Evolutionary conservation across 1,284 basidiomycete genomes (phyloP).

Genomic region (Vanrija sp.): DNA sequence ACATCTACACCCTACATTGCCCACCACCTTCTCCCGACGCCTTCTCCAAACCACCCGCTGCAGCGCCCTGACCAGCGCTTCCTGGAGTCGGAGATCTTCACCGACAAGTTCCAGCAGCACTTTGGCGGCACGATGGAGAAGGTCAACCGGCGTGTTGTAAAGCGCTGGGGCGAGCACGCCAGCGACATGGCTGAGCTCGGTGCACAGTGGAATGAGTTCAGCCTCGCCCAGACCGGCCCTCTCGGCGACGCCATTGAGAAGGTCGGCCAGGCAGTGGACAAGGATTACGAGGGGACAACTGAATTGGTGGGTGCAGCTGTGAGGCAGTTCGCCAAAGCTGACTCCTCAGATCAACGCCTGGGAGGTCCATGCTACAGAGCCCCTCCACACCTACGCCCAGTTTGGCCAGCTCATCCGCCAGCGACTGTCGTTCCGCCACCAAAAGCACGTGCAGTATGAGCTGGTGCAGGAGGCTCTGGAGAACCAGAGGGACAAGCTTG

Average conservation of each 20-base stretch:
- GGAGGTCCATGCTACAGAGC: slow-evolving; percentile 91
- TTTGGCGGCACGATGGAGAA: slow-evolving; percentile 90
- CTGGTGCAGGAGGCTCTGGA: slow-evolving; percentile 91
- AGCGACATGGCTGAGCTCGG: slow-evolving; percentile 93
- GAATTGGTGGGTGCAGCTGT: slow-evolving; percentile 60
- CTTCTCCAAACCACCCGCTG: slow-evolving; percentile 78
- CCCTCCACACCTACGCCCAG: slow-evolving; percentile 91
- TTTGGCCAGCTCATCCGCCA: slow-evolving; percentile 93
- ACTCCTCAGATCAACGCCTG: slow-evolving; percentile 72
- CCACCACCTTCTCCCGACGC: slow-evolving; percentile 66
- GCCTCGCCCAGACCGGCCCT: slow-evolving; percentile 59
- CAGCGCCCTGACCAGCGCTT: slow-evolving; percentile 89
- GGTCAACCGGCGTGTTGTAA: slow-evolving; percentile 83
- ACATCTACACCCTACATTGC: slow-evolving; percentile 45
- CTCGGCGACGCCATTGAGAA: slow-evolving; percentile 46
- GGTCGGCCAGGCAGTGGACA: slow-evolving; percentile 86
- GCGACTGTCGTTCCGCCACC: slow-evolving; percentile 88
- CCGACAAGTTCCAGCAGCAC: slow-evolving; percentile 91
- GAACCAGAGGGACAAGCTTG: slow-evolving; percentile 77
- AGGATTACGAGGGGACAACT: slow-evolving; percentile 88
- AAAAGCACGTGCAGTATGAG: slow-evolving; percentile 97
- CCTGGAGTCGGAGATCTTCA: slow-evolving; percentile 93
- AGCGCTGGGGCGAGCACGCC: slow-evolving; percentile 89
- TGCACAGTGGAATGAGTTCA: slow-evolving; percentile 92
- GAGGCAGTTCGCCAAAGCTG: background rate